Evolutionary conservation across 768 basidiomycete species (phyloP).

Genomic region (Boletus rubescentipes): DNA sequence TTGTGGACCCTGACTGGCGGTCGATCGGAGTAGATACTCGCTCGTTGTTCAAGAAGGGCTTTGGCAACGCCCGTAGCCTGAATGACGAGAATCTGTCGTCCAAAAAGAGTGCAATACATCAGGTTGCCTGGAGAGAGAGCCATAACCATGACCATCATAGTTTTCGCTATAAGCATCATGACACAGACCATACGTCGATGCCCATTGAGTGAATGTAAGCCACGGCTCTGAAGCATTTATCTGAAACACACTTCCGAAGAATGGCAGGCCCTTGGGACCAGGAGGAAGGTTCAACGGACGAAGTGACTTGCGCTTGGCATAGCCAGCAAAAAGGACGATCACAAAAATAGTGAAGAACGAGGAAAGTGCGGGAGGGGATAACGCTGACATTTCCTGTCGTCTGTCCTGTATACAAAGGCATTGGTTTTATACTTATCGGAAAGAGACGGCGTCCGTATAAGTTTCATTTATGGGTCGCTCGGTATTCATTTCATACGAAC

Average conservation of each 20-base stretch:
- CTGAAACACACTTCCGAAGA: conserved; percentile 29
- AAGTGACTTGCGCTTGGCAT: conserved; percentile 12
- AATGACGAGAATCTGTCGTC: conserved; percentile 34
- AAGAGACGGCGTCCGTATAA: not conserved
- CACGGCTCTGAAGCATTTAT: conserved; percentile 29
- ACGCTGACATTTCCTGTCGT: conserved; percentile 2
- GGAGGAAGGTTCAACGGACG: conserved; percentile 22
- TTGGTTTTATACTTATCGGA: conserved; percentile 17
- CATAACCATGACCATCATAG: conserved; percentile 5
- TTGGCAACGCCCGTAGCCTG: conserved; percentile 32
- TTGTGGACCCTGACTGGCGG: conserved; percentile 30
- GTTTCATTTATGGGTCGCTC: conserved; percentile 4
- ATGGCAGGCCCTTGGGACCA: conserved; percentile 32
- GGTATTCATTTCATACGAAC: conserved; percentile 8
- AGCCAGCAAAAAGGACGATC: conserved; percentile 8
- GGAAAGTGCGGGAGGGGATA: conserved; percentile 8
- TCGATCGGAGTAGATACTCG: conserved; percentile 38
- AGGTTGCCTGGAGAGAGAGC: conserved; percentile 27
- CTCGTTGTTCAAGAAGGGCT: conserved; percentile 38
- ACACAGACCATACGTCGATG: conserved; percentile 22
- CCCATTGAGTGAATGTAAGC: conserved; percentile 36
- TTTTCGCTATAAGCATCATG: not conserved
- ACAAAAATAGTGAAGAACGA: conserved; percentile 2
- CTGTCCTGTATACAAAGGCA: not conserved
- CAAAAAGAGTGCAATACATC: conserved; percentile 32